A percentile compares a stretch with the other conserved stretches of the same genome.
These are phyloP conservation scores for Elongisporangium anandrum DNA, from an alignment of 352 stramenopile genomes.

Conservation along the genomic window DNA sequence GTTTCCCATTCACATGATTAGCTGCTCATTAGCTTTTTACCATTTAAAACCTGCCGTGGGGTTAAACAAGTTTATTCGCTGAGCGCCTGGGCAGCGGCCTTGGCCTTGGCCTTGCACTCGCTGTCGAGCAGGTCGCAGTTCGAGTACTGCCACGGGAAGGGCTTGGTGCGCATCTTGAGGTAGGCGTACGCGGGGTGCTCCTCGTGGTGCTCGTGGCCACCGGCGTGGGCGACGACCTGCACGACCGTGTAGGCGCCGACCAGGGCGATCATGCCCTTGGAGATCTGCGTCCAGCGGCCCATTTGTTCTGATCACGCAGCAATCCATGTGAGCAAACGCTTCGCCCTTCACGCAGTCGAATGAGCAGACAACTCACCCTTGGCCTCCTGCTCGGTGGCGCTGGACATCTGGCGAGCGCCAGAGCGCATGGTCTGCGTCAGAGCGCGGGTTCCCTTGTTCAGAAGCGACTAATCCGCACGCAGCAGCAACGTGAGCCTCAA, in stretches of 20 bases:
- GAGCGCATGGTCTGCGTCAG: conserved; percentile 45
- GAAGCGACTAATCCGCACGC: conserved; percentile 39
- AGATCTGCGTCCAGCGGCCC: conserved; percentile 81
- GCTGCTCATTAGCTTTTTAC: neutral
- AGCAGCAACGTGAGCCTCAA: neutral
- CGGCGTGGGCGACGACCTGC: conserved; percentile 44
- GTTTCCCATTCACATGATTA: neutral
- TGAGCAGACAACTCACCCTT: conserved; percentile 75
- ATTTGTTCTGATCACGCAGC: conserved; percentile 59
- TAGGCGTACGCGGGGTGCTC: conserved; percentile 65
- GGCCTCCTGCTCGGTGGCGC: conserved; percentile 74
- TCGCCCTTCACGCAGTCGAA: too few species aligned
- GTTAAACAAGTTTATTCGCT: neutral
- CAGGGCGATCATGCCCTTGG: conserved; percentile 76
- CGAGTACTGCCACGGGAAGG: conserved; percentile 78
- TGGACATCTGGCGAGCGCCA: conserved; percentile 75
- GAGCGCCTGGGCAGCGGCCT: conserved; percentile 63
- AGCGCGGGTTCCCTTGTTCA: conserved; percentile 54
- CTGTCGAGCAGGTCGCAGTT: conserved; percentile 78
- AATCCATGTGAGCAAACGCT: neutral
- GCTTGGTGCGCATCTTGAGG: conserved; percentile 87
- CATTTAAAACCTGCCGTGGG: neutral
- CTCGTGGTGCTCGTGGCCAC: conserved; percentile 57
- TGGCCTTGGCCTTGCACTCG: conserved; percentile 63
- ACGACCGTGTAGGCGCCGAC: conserved; percentile 49